A percentile compares a stretch with the other conserved stretches of the same genome.
These are phyloP conservation scores for Candida verbasci DNA, from an alignment of 805 yeast species.

Conservation along the genomic window DNA sequence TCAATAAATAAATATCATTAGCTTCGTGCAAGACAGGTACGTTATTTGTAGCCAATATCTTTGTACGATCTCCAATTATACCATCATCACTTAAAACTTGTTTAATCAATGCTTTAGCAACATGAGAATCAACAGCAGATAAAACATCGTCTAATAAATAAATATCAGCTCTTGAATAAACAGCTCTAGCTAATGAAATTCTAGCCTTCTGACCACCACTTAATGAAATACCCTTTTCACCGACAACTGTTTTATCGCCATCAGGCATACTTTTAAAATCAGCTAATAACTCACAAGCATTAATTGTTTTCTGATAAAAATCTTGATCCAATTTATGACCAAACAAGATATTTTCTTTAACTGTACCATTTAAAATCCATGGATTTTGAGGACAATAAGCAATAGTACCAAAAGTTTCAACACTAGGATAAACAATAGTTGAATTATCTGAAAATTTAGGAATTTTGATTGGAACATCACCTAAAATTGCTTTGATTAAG, in stretches of 20 bases:
- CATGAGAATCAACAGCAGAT: slow-evolving; percentile 42
- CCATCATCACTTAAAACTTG: slow-evolving; percentile 30
- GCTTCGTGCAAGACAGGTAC: slow-evolving; percentile 34
- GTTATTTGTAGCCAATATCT: slow-evolving; percentile 37
- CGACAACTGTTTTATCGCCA: slow-evolving; percentile 40
- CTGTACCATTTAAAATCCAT: slow-evolving; percentile 39
- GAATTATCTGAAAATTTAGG: slow-evolving; percentile 12
- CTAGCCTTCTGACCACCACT: slow-evolving; percentile 44
- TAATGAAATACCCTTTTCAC: slow-evolving; percentile 40
- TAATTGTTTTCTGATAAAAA: slow-evolving; percentile 28
- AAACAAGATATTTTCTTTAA: slow-evolving; percentile 36
- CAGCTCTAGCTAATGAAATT: slow-evolving; percentile 38
- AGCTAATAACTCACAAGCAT: slow-evolving; percentile 33
- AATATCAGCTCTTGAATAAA: slow-evolving; percentile 36
- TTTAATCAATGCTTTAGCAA: slow-evolving; percentile 30
- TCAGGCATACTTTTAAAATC: slow-evolving; percentile 35
- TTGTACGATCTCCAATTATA: slow-evolving; percentile 29
- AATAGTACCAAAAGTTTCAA: slow-evolving; percentile 26
- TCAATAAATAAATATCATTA: slow-evolving; percentile 27
- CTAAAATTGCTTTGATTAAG: slow-evolving; percentile 29
- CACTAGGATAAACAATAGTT: slow-evolving; percentile 6
- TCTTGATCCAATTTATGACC: slow-evolving; percentile 29
- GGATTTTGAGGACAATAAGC: slow-evolving; percentile 40
- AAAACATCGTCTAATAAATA: slow-evolving; percentile 39
- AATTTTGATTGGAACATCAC: slow-evolving; percentile 21